Evolutionary conservation across 768 basidiomycete species (phyloP).

Genomic region (Suillus brevipes): DNA sequence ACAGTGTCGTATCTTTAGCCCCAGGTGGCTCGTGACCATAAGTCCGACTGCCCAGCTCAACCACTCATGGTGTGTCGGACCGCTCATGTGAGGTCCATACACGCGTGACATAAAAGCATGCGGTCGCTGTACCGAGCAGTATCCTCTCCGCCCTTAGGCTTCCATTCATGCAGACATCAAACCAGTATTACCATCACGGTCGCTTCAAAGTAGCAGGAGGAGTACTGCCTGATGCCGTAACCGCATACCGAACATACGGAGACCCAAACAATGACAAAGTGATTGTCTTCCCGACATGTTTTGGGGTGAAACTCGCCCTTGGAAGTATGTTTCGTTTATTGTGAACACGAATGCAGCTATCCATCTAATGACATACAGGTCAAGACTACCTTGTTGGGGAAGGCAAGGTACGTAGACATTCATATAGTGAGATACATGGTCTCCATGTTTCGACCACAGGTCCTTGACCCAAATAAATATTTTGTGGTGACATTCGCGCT

Average conservation of each 20-base stretch:
- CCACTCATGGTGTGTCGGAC: not conserved
- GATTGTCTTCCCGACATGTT: slow-evolving; percentile 57
- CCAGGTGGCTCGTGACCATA: not conserved
- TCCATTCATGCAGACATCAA: slow-evolving; percentile 21
- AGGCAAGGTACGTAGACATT: slow-evolving; percentile 40
- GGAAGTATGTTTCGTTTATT: slow-evolving; percentile 40
- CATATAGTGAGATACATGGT: not conserved
- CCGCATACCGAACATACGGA: slow-evolving; percentile 58
- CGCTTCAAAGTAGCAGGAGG: slow-evolving; percentile 53
- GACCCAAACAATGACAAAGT: slow-evolving; percentile 48
- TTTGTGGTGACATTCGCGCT: slow-evolving; percentile 56
- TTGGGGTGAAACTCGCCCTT: slow-evolving; percentile 45
- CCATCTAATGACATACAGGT: slow-evolving; percentile 29
- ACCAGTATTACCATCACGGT: slow-evolving; percentile 53
- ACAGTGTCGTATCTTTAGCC: not conserved
- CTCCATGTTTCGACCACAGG: slow-evolving; percentile 28
- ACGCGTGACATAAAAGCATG: not conserved
- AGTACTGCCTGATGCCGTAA: slow-evolving; percentile 53
- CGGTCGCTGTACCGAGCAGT: not conserved
- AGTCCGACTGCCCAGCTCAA: not conserved
- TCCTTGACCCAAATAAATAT: slow-evolving; percentile 50
- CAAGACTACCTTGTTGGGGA: slow-evolving; percentile 49
- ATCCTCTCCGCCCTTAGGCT: not conserved
- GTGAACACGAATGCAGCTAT: slow-evolving; percentile 34
- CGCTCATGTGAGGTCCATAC: not conserved